Conservation (phyloP, 352 stramenopile species). For the Phytophthora pseudosyringae region DNA sequence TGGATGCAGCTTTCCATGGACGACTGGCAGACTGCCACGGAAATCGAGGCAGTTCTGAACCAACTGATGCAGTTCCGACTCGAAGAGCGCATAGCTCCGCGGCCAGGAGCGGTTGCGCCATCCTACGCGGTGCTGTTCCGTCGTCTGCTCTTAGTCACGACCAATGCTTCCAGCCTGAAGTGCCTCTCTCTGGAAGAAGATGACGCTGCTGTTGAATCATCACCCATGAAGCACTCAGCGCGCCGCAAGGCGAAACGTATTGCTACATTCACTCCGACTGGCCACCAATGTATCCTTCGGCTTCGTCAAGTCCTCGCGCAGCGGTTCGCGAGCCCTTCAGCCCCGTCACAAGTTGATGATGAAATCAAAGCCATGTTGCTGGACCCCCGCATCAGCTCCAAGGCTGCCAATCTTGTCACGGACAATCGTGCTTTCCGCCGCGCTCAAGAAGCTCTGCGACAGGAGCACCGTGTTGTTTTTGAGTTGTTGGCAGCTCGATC, state of each 20-base stretch:
- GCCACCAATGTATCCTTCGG: conserved; percentile 23
- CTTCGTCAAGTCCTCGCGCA: conserved; percentile 27
- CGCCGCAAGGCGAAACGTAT: conserved; percentile 33
- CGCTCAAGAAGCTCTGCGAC: conserved; percentile 35
- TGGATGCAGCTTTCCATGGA: conserved; percentile 37
- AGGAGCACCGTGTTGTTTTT: conserved; percentile 43
- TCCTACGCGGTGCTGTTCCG: conserved; percentile 45
- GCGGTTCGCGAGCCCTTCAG: conserved; percentile 23
- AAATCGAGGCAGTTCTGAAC: conserved; percentile 42
- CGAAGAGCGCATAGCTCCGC: conserved; percentile 23
- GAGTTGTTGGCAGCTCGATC: conserved; percentile 30
- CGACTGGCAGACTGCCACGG: conserved; percentile 37
- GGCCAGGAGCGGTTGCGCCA: conserved; percentile 18
- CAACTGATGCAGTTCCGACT: conserved; percentile 38
- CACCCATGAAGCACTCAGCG: conserved; percentile 3
- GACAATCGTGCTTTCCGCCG: conserved; percentile 26
- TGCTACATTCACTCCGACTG: conserved; percentile 27
- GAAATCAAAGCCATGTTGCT: conserved; percentile 53
- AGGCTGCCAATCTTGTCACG: conserved; percentile 35
- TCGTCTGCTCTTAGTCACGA: conserved; percentile 38
- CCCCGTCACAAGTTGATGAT: conserved; percentile 13
- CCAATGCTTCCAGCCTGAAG: conserved; percentile 34
- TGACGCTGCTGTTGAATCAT: conserved; percentile 1
- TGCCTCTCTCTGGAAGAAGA: conserved; percentile 37
- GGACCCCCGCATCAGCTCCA: conserved; percentile 47